Percentiles rank a stretch among this genome's conserved stretches.
Evolutionary conservation across 179 eudicot species (phyloP).

Genomic region (Gypsophila paniculata): DNA sequence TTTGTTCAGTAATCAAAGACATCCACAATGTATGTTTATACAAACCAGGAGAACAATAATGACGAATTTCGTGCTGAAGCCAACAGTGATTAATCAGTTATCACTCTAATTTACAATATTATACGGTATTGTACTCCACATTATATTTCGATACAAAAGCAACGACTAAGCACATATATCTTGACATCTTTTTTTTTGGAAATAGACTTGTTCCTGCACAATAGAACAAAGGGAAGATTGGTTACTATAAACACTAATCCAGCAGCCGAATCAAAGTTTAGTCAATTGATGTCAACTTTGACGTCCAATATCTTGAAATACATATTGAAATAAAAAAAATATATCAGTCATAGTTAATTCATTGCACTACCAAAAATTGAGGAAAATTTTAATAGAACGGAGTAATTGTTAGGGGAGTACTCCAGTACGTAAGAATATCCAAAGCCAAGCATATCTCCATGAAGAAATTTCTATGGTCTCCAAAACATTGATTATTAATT

Average conservation of each 20-base stretch:
- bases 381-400: background rate
- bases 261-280: no score
- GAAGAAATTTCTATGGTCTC: background rate
- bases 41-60: background rate
- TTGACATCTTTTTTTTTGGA: slow-evolving; percentile 14
- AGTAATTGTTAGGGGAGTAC: background rate
- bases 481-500: background rate
- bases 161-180: slow-evolving; percentile 17
- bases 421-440: background rate
- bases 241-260: no score
- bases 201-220: slow-evolving; percentile 21
- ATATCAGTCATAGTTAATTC: background rate
- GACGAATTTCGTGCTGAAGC: background rate
- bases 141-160: background rate
- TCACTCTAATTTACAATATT: slow-evolving; percentile 27
- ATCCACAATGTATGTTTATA: background rate
- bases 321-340: no score
- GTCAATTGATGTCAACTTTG: no score
- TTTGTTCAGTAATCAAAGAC: slow-evolving; percentile 13
- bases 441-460: background rate
- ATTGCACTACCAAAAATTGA: background rate
- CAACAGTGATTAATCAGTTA: background rate
- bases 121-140: no score
- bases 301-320: no score
- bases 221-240: slow-evolving; percentile 5